Evolutionary conservation across 331 rosid species (phyloP), one percentile per base, ranked within the genome.

Genomic region (Arachis monticola): DNA sequence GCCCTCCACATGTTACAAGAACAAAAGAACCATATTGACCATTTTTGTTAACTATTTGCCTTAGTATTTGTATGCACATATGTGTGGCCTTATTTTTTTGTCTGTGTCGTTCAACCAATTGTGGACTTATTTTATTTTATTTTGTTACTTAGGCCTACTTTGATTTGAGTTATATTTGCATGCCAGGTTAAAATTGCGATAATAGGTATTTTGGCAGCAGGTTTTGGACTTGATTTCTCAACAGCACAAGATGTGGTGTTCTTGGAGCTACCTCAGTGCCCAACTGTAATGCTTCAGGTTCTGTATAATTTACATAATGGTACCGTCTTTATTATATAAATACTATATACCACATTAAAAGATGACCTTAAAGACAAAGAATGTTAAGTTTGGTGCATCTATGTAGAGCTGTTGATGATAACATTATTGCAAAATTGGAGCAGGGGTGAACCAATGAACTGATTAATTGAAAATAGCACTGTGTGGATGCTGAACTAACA

Each of bases 161-260:
- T 80, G 74, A 73, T 64, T 81, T 56, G 59, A 45, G 67, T 38
- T 74, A 14, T 67, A 79, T 47, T 46, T 64, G 51, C 42, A 40
- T 78, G 65, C 72, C 88, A 93, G 98, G 89, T 94, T 82, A 94
- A 86, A 85, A 79, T 94, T 84, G 99, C 99, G 17, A 83, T 94
- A 75, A 83, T 94, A 47, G 99, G 99, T 64, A 78, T 94, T 75
- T 85, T 90, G 72, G 99, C 99, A 75, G 99, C 96, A 72, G 97
- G 97, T 62, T 84, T 84, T 84, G 99, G 99, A 81, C 87, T 94
- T 81, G 97, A 94, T 84, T 92, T 94, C 80, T 94, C 99, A 11
- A 46, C 93, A 11, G 97, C 99, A 10, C 97, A 85, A 71, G 87
- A 94, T 78, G 96, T 94, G 17, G 96, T 94, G 74, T 92, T 94